These are phyloP conservation scores for Rutstroemia sp. DNA, from an alignment of 2,329 filamentous ascomycete species.

Conservation along the genomic window DNA sequence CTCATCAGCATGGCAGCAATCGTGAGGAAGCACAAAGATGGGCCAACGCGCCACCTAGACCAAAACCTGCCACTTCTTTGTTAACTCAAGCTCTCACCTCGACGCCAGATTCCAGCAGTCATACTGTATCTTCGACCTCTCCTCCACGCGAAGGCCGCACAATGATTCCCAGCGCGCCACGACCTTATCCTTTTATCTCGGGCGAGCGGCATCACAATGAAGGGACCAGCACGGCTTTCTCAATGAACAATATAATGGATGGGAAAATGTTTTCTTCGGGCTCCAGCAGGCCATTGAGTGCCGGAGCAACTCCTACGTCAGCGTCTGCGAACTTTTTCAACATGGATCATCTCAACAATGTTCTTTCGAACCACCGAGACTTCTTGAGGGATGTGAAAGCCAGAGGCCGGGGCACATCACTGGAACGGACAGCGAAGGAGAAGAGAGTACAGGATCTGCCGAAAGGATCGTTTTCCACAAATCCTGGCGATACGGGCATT, in stretches of 20 bases:
- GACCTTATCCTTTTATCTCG: slow-evolving; percentile 1
- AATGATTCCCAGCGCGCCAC: not conserved
- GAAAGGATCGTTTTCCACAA: slow-evolving; percentile 24
- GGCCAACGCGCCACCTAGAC: slow-evolving; percentile 12
- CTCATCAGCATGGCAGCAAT: slow-evolving; percentile 18
- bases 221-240: not conserved
- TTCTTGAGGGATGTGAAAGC: slow-evolving; percentile 23
- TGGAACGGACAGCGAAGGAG: slow-evolving; percentile 38
- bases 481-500: slow-evolving; percentile 29
- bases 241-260: slow-evolving; percentile 15
- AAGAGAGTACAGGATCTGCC: slow-evolving; percentile 30
- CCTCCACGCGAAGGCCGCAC: slow-evolving; percentile 1
- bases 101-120: not conserved
- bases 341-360: slow-evolving; percentile 31
- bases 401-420: slow-evolving; percentile 32
- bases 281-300: slow-evolving; percentile 11
- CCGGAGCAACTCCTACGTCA: slow-evolving; percentile 15
- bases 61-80: slow-evolving; percentile 22
- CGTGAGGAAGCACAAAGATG: slow-evolving; percentile 17
- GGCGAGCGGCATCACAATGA: slow-evolving; percentile 15
- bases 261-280: slow-evolving; percentile 7
- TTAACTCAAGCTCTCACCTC: slow-evolving; percentile 25
- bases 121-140: not conserved
- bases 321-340: slow-evolving; percentile 14
- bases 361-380: slow-evolving; percentile 32